A percentile compares a stretch with the other conserved stretches of the same genome.
phyloP scores from a whole-genome alignment of 148 eudicot species.

The Silene conica region DNA sequence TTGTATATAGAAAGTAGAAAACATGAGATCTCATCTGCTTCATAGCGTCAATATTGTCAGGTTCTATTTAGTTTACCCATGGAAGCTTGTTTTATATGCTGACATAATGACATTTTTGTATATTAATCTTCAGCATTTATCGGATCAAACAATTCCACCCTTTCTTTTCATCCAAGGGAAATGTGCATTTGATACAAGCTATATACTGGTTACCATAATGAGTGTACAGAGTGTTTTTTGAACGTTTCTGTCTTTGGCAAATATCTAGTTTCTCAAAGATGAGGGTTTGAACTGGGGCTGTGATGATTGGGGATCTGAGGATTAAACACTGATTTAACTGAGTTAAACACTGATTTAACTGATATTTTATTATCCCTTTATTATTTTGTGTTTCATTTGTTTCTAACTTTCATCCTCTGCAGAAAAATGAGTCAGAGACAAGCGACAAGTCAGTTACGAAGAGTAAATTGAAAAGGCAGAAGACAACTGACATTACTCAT shows the following conservation, averaged over 20 bases:
- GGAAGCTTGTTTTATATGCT: neutral
- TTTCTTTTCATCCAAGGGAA: neutral
- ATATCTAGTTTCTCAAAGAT: slow-evolving; percentile 5
- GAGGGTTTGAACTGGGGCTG: slow-evolving; percentile 5
- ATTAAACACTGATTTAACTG: too few species aligned
- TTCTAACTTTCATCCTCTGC: too few species aligned
- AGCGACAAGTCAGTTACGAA: too few species aligned
- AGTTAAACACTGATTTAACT: too few species aligned
- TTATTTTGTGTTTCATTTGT: too few species aligned
- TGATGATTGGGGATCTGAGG: too few species aligned
- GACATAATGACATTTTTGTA: neutral
- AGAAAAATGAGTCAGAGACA: too few species aligned
- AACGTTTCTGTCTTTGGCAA: neutral
- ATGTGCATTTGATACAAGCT: slow-evolving; percentile 1
- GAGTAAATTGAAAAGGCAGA: too few species aligned
- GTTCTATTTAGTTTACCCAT: neutral
- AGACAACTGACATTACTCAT: too few species aligned
- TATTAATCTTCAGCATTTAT: slow-evolving; percentile 1
- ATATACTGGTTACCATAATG: neutral
- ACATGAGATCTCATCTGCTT: slow-evolving; percentile 9
- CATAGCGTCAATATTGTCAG: neutral
- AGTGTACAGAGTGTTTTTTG: neutral
- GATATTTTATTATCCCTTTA: too few species aligned
- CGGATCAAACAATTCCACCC: neutral
- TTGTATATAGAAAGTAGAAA: too few species aligned